Evolutionary conservation across 805 yeast genomes (phyloP), one percentile per base, ranked within the genome.

Genomic region (Starmerella roubikii): DNA sequence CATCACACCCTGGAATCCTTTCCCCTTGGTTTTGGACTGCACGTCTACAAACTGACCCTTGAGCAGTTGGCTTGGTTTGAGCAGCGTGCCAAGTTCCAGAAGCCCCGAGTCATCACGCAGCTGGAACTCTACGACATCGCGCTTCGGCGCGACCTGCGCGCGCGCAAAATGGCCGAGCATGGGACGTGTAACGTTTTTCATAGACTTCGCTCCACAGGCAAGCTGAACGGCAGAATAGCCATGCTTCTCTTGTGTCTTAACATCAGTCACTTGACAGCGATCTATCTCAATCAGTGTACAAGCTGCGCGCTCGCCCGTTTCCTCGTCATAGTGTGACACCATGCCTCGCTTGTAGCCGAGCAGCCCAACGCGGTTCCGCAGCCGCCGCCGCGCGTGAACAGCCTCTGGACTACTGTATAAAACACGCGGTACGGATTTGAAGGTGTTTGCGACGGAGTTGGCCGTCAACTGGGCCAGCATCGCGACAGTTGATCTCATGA

Each of bases 1-100:
- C 95, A 91, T 91, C 19, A 88, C 97, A 74, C 98, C 98, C 18
- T 86, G 83, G 58, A 84, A 84, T 10, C 98, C 98, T 61, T 91
- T 91, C 62, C 98, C 98, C 58, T 84, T 88, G 37, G 86, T 68
- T 16, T 69, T 68, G 13, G 86, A 79, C 56, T 74, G 70, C 38
- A 84, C 64, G 57, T 91, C 98, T 21, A 91, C 86, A 43, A 64
- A 71, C 59, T 84, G 91, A 23, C 96, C 97, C 15, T 64, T 67
- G 41, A 74, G 70, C 58, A 88, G 88, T 59, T 78, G 86, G 54
- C 83, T 85, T 2, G 95, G 94, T 39, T 65, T 71, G 40, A 91
- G 61, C 52, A 76, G 74, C 2, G 85, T 75, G 3, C 96, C 96
- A 8, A 77, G 61, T 11, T 85, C 81, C 38, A 82, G 59, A 38